phyloP scores from a whole-genome alignment of 2,329 filamentous ascomycete genomes.

The Aspergillus sergii region DNA sequence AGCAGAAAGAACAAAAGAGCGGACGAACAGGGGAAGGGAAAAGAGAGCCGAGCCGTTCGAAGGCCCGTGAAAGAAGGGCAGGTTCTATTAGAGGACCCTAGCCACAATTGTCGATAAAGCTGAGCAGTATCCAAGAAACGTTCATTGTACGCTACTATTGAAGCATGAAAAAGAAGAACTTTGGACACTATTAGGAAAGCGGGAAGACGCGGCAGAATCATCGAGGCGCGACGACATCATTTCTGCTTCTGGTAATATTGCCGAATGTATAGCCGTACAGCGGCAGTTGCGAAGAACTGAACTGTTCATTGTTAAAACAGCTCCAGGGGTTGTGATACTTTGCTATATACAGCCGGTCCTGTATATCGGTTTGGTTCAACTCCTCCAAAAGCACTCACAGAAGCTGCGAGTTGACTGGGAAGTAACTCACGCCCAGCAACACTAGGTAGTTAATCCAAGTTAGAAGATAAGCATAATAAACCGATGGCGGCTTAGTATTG shows the following conservation, averaged over 20 bases:
- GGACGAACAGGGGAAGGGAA: background rate
- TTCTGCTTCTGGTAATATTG: slow-evolving; percentile 23
- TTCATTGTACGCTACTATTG: slow-evolving; percentile 10
- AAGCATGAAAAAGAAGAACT: slow-evolving; percentile 16
- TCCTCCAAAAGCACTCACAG: background rate
- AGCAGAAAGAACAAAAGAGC: slow-evolving; percentile 10
- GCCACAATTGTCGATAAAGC: background rate
- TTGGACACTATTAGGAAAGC: slow-evolving; percentile 21
- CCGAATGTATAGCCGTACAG: background rate
- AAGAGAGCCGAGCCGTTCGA: slow-evolving; percentile 4
- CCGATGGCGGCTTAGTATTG: background rate
- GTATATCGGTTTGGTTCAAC: background rate
- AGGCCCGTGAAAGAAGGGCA: background rate
- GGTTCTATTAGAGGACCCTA: background rate
- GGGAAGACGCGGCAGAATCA: slow-evolving; percentile 37
- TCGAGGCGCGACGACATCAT: slow-evolving; percentile 29
- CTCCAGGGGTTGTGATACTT: background rate
- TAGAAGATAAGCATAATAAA: background rate
- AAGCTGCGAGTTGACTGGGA: background rate
- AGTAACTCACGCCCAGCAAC: background rate
- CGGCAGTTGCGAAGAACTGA: background rate
- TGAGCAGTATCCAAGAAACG: background rate
- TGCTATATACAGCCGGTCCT: background rate
- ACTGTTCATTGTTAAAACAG: background rate
- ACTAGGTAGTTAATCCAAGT: background rate